Evolutionary conservation across 495 filamentous ascomycete genomes (phyloP).

Genomic region (Tuber microsphaerosporum): DNA sequence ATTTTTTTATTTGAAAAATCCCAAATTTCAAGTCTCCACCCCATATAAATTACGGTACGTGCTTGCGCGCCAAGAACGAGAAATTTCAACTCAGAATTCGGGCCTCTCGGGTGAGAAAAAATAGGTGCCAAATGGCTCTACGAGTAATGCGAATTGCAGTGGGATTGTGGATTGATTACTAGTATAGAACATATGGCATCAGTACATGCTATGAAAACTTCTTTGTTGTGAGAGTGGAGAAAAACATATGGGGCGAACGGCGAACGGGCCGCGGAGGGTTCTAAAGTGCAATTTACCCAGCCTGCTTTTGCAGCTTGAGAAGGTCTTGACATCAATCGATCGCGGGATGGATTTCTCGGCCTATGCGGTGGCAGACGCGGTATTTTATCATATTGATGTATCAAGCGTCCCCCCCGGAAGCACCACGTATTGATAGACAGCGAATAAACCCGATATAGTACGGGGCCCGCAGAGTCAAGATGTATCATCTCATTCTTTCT

Average conservation of each 20-base stretch:
- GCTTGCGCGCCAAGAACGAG: too few relatives aligned
- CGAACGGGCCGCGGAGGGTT: not conserved
- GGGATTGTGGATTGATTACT: not conserved
- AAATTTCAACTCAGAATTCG: too few relatives aligned
- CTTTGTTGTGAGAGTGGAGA: not conserved
- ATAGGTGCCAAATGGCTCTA: too few relatives aligned
- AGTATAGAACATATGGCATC: not conserved
- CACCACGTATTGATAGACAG: not conserved
- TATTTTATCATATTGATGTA: too few relatives aligned
- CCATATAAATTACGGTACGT: too few relatives aligned
- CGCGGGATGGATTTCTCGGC: not conserved
- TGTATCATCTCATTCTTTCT: not conserved
- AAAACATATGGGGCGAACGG: not conserved
- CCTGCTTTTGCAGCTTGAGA: not conserved
- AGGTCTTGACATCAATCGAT: not conserved
- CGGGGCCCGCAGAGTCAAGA: not conserved
- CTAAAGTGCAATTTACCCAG: not conserved
- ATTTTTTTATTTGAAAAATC: too few relatives aligned
- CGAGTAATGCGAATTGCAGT: not conserved
- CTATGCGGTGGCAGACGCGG: too few relatives aligned
- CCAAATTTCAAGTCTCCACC: too few relatives aligned
- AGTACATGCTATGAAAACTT: not conserved
- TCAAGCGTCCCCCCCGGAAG: not conserved
- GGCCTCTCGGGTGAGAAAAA: too few relatives aligned
- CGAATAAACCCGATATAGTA: not conserved